A percentile compares a stretch with the other conserved stretches of the same genome.
These are phyloP conservation scores for Aspergillus neotritici DNA, from an alignment of 2,329 filamentous ascomycete genomes.

Conservation along the genomic window DNA sequence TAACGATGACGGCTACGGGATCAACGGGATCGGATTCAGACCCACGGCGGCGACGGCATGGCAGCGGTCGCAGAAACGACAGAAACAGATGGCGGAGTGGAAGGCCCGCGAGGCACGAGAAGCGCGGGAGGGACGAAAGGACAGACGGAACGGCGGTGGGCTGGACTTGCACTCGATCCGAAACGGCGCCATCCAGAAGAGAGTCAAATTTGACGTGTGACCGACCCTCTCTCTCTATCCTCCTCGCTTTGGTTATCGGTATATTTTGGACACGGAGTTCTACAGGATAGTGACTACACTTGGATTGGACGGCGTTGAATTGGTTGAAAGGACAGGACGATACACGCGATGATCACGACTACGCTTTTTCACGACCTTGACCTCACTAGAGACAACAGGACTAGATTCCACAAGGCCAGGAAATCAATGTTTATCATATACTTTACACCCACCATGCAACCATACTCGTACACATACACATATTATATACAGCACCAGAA, in stretches of 20 bases:
- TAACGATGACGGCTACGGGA: slow-evolving; percentile 57
- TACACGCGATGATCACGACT: too few species aligned
- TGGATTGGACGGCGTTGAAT: slow-evolving; percentile 1
- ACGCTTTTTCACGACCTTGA: not conserved
- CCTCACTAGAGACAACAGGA: slow-evolving; percentile 3
- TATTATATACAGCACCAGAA: too few species aligned
- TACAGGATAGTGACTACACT: too few species aligned
- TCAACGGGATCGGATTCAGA: slow-evolving; percentile 60
- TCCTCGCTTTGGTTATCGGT: not conserved
- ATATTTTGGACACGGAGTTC: too few species aligned
- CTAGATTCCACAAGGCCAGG: slow-evolving; percentile 10
- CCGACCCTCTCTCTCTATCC: not conserved
- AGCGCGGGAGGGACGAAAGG: slow-evolving; percentile 52
- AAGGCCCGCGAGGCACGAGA: slow-evolving; percentile 54
- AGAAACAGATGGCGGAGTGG: slow-evolving; percentile 57
- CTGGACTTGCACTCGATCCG: slow-evolving; percentile 24
- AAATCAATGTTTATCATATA: slow-evolving; percentile 12
- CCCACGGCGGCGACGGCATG: slow-evolving; percentile 56
- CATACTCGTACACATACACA: too few species aligned
- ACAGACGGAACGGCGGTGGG: slow-evolving; percentile 40
- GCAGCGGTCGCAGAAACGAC: slow-evolving; percentile 50
- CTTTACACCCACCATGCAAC: slow-evolving; percentile 11
- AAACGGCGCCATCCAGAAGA: slow-evolving; percentile 31
- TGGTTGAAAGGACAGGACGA: not conserved
- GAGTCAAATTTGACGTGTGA: slow-evolving; percentile 38